Evolutionary conservation across 1,284 basidiomycete species (phyloP).

Genomic region (Rhodotorula sp.): DNA sequence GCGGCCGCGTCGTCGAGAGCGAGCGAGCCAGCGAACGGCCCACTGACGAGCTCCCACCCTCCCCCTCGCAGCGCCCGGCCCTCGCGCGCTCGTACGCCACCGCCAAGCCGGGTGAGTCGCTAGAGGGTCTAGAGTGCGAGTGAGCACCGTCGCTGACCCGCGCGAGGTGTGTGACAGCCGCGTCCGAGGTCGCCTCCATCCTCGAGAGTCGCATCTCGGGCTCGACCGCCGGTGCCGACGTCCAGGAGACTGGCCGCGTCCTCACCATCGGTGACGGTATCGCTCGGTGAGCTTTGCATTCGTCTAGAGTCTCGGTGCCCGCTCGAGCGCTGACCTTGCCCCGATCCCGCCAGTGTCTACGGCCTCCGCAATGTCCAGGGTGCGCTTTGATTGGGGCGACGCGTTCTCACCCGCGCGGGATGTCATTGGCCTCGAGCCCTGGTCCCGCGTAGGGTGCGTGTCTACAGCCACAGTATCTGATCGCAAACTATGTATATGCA

Average conservation of each 20-base stretch:
- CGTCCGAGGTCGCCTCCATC: conserved; percentile 98
- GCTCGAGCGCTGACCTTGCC: not conserved
- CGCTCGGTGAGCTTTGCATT: conserved; percentile 57
- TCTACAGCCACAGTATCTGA: not conserved
- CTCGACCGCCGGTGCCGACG: conserved; percentile 81
- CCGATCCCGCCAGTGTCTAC: conserved; percentile 69
- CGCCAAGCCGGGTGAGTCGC: conserved; percentile 84
- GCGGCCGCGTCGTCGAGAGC: conserved; percentile 1
- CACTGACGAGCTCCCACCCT: conserved; percentile 19
- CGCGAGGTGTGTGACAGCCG: conserved; percentile 68
- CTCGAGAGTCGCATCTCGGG: conserved; percentile 98
- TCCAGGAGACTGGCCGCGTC: conserved; percentile 98
- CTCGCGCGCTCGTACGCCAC: conserved; percentile 73
- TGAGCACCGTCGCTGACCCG: conserved; percentile 5
- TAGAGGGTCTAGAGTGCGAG: not conserved
- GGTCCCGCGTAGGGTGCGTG: not conserved
- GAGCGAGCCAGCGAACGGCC: not conserved
- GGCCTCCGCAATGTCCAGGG: conserved; percentile 81
- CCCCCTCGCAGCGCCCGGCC: conserved; percentile 29
- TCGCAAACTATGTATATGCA: conserved; percentile 46
- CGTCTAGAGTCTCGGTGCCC: not conserved
- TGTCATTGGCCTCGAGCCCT: not conserved
- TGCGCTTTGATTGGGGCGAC: conserved; percentile 48
- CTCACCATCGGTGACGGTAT: conserved; percentile 99
- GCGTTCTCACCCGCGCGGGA: not conserved